Base-by-base conservation (phyloP, 805 yeast species). In the Wickerhamiella brachini region DNA sequence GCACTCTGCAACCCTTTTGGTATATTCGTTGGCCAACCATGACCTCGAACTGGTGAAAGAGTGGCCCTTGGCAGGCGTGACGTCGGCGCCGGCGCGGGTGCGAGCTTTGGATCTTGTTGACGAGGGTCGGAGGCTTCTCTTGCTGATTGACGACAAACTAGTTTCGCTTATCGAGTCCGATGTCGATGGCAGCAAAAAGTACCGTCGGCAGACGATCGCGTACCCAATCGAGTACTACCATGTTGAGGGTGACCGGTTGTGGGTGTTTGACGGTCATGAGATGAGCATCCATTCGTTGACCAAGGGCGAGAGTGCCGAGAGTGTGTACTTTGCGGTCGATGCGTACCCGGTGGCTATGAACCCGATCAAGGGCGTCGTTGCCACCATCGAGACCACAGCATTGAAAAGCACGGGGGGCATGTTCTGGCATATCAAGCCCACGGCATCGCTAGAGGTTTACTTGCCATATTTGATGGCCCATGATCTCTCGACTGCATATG, bases 301-400 rank as follows among this genome's bases (percentile, higher is more conserved):
- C 17, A 5, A 13, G 21, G 24, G 23, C 47, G 18, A 29, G 3
- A 9, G 6, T 6, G 39, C n/a, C 17, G 24, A 18, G 6, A 21
- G 24, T 7, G 39, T 45, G 18, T 45, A 45, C 29, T 45, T 66
- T 3, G 68, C 52, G 51, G 59, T 71, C n/a, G 74, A 72, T 29
- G 66, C 74, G n/a, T 77, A 76, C 57, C 81, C 81, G 0, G 61
- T 77, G 21, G 71, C 76, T 4, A 64, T 73, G 34, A 64, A 75
- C 37, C 55, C 66, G n/a, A 69, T 67, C 37, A 74, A 76, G 51
- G 79, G 78, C 34, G 63, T 75, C 48, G 62, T 76, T 7, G 66
- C 74, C 49, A 77, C 80, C 5, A 60, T 75, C n/a, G 80, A 76
- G 50, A 62, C 74, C 9, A 78, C 74, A 50, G 57, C 67, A 10